Evolutionary conservation across 1,284 basidiomycete species (phyloP).

Genomic region (Ganoderma sinense): DNA sequence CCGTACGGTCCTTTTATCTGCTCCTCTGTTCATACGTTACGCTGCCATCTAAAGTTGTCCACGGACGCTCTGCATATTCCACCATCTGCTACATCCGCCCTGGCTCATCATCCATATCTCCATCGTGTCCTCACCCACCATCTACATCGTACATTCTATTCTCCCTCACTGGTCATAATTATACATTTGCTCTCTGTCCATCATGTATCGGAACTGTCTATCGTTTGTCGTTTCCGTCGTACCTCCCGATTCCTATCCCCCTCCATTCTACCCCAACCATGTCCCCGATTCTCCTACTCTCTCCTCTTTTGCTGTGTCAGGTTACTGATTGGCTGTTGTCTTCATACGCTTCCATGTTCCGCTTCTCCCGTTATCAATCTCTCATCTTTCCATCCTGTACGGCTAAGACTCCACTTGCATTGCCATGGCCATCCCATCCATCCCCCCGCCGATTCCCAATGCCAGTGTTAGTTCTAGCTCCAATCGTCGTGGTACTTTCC

Average conservation of each 20-base stretch:
- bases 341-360: constrained; percentile 18
- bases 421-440: constrained; percentile 1
- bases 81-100: constrained; percentile 13
- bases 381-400: constrained; percentile 18
- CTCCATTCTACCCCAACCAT: background rate
- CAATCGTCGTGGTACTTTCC: background rate
- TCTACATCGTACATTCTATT: constrained; percentile 21
- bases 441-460: constrained; percentile 3
- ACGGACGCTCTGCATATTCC: constrained; percentile 27
- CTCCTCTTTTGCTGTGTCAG: constrained; percentile 24
- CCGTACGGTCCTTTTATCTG: constrained; percentile 21
- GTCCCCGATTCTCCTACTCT: background rate
- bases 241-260: background rate
- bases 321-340: constrained; percentile 28
- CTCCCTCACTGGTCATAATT: constrained; percentile 12
- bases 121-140: background rate
- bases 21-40: constrained; percentile 25
- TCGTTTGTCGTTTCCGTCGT: constrained; percentile 12
- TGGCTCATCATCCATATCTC: background rate
- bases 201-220: constrained; percentile 30
- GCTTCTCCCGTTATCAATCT: background rate
- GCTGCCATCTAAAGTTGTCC: constrained; percentile 31
- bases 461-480: background rate
- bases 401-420: constrained; percentile 18
- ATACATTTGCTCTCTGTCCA: constrained; percentile 28